These are phyloP conservation scores for Pisolithus orientalis DNA, from an alignment of 768 basidiomycete species.

Conservation along the genomic window DNA sequence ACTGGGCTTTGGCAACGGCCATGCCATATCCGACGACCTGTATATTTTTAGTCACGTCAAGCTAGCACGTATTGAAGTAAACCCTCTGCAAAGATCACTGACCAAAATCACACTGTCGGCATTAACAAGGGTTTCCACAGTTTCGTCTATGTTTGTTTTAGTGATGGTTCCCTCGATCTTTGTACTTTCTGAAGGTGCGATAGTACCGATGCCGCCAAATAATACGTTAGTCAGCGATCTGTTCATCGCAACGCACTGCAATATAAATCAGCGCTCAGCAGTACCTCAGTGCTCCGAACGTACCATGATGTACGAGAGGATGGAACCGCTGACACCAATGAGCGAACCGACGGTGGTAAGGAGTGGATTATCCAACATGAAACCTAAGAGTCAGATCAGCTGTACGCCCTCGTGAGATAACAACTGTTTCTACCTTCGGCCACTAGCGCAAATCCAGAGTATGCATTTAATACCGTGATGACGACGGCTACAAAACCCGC, in stretches of 20 bases:
- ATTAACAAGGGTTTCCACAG: constrained; percentile 69
- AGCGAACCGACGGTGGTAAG: constrained; percentile 79
- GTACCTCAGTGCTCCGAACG: constrained; percentile 9
- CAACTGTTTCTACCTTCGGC: constrained; percentile 55
- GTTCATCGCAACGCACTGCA: constrained; percentile 89
- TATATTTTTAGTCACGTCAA: constrained; percentile 2
- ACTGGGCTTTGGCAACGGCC: constrained; percentile 90
- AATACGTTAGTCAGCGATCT: constrained; percentile 79
- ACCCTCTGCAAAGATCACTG: constrained; percentile 3
- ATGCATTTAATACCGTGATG: constrained; percentile 86
- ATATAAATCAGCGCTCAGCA: constrained; percentile 3
- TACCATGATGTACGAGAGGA: constrained; percentile 91
- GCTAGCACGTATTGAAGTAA: neutral
- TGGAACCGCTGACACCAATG: constrained; percentile 87
- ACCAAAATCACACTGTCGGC: constrained; percentile 82
- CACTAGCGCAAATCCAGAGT: constrained; percentile 86
- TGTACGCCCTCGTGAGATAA: neutral
- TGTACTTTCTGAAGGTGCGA: constrained; percentile 47
- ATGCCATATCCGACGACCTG: constrained; percentile 85
- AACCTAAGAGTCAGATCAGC: constrained; percentile 36
- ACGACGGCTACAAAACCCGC: constrained; percentile 57
- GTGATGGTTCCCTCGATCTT: constrained; percentile 84
- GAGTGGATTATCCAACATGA: constrained; percentile 85
- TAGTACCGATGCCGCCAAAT: constrained; percentile 75
- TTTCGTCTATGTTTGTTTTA: constrained; percentile 73